These are phyloP conservation scores for Exidia glandulosa DNA, from an alignment of 768 basidiomycete species.

Conservation along the genomic window DNA sequence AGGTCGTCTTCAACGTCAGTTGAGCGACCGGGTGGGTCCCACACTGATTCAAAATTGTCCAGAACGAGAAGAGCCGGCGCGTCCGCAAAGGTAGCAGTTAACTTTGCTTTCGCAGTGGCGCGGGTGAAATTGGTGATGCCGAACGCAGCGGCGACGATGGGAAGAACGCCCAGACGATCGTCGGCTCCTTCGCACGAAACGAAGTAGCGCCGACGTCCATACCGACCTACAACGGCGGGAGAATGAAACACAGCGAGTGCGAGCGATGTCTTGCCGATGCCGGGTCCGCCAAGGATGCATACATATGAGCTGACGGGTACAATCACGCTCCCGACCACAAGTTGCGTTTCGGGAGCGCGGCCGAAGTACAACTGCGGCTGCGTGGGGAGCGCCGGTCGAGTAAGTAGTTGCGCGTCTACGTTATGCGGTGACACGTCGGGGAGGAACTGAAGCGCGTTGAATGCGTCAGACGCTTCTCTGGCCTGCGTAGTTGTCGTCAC, in stretches of 20 bases:
- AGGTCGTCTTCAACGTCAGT: slow-evolving; percentile 12
- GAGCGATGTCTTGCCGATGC: neutral
- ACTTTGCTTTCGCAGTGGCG: neutral
- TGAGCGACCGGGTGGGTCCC: slow-evolving; percentile 9
- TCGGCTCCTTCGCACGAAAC: neutral
- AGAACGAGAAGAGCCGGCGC: slow-evolving; percentile 6
- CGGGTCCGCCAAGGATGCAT: neutral
- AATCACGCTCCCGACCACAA: neutral
- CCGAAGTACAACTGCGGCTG: neutral
- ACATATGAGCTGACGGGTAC: neutral
- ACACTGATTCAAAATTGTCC: slow-evolving; percentile 15
- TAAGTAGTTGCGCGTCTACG: too few relatives aligned
- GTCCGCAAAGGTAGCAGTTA: neutral
- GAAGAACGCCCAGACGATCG: neutral
- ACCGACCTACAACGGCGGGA: neutral
- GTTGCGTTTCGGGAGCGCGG: neutral
- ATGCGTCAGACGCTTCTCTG: too few relatives aligned
- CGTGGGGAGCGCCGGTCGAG: neutral
- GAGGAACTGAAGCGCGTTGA: too few relatives aligned
- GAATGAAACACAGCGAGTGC: neutral
- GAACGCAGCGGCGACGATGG: neutral
- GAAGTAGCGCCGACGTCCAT: neutral
- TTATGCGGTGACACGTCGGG: too few relatives aligned
- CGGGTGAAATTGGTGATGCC: neutral
- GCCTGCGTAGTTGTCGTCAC: too few relatives aligned